Evolutionary conservation across 352 stramenopile species (phyloP), one percentile per base, ranked within the genome.

Genomic region (Phytophthora aleatoria): DNA sequence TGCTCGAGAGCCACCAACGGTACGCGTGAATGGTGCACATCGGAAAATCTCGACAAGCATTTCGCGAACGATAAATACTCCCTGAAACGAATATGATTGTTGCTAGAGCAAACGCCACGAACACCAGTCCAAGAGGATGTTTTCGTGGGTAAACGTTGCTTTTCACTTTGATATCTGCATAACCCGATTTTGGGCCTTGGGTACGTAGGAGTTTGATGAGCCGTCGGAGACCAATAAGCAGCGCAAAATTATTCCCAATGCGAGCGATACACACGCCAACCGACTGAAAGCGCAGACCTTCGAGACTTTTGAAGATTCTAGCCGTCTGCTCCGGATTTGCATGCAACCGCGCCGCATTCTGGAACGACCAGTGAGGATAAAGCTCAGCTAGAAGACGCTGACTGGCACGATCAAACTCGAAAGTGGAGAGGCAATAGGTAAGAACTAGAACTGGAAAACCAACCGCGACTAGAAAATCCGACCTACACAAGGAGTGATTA

Each of bases 381-480:
- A 76, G 15, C 5, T 56, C 42, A 1, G 31, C 39, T 20, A 36
- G 53, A 20, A 81, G 57, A 3, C 12, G 36, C 27, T 72, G 54
- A 24, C 6, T 58, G 11, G 12, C 39, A 5, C 57, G 61, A 30
- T 84, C 72, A 31, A 73, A 75, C 11, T 64, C 63, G 35, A 84
- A 73, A 1, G 41, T 65, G 12, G 30, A 12, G 26, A 79, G 47
- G 12, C 64, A 74, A 38, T 75, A 74, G 8, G 7, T 35, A 6
- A 81, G 49, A 24, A 73, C 45, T 13, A 73, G 9, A 7, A 80
- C 57, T 3, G 73, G 76, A 30, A 76, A 78, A 0, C 30, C 56
- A 31, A 81, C 33, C 1, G 64, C 52, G 15, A 81, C 60, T 20
- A 78, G 50, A 7, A 81, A 59, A 45, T 78, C 73, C 36, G 72